A percentile compares a stretch with the other conserved stretches of the same genome.
Conservation (phyloP, 305 asterid genomes). For the Solanum hybrid region DNA sequence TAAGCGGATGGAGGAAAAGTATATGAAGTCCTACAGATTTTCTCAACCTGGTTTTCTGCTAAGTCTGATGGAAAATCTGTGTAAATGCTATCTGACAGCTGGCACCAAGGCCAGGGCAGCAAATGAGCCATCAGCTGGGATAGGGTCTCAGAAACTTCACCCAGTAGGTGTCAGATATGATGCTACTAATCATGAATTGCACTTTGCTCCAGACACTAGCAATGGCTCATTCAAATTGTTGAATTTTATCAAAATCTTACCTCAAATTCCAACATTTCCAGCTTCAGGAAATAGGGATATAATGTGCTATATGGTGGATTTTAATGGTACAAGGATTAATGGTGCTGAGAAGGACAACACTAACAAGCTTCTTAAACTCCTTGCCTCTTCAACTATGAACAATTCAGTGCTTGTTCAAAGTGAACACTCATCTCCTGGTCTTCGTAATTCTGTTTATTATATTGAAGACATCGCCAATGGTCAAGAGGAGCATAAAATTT, state of each 20-base stretch:
- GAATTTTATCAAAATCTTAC: constrained; percentile 9
- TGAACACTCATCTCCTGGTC: background rate
- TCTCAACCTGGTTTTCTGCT: constrained; percentile 17
- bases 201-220: constrained; percentile 9
- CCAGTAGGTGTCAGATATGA: constrained; percentile 11
- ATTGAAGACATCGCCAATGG: constrained; percentile 54
- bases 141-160: background rate
- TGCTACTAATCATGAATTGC: constrained; percentile 11
- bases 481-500: constrained; percentile 42
- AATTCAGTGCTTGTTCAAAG: background rate
- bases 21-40: constrained; percentile 4
- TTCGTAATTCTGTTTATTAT: background rate
- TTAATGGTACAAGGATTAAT: constrained; percentile 5
- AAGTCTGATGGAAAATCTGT: constrained; percentile 27
- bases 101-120: constrained; percentile 2
- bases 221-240: constrained; percentile 8
- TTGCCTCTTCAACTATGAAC: background rate
- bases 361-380: background rate
- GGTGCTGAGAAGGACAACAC: background rate
- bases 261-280: constrained; percentile 16
- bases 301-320: constrained; percentile 4
- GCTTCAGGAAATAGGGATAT: constrained; percentile 16
- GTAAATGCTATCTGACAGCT: constrained; percentile 21
- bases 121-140: constrained; percentile 7
- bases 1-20: constrained; percentile 19